phyloP scores from a whole-genome alignment of 2,329 filamentous ascomycete species.

The Cadophora sp. region DNA sequence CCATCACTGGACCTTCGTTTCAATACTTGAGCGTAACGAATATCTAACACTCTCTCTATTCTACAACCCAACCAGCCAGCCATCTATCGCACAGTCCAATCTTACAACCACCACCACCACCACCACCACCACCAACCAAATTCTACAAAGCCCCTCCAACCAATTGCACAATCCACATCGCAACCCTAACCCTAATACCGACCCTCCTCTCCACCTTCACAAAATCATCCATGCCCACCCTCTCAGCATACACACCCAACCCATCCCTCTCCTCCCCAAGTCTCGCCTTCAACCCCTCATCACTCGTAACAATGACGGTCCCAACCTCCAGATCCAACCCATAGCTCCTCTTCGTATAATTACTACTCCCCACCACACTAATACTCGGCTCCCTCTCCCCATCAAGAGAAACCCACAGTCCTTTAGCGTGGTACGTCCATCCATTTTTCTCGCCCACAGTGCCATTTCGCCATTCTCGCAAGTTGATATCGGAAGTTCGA shows the following conservation, averaged over 20 bases:
- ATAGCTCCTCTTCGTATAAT: slow-evolving; percentile 95
- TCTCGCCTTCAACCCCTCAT: slow-evolving; percentile 72
- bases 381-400: slow-evolving; percentile 72
- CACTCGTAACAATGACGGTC: slow-evolving; percentile 81
- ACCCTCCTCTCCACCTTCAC: slow-evolving; percentile 83
- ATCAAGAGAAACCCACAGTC: slow-evolving; percentile 84
- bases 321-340: slow-evolving; percentile 91
- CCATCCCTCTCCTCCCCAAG: slow-evolving; percentile 82
- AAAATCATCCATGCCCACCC: slow-evolving; percentile 79
- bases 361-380: slow-evolving; percentile 87
- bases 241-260: slow-evolving; percentile 76
- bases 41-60: neutral
- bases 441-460: slow-evolving; percentile 80
- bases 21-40: neutral
- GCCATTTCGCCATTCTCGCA: slow-evolving; percentile 89
- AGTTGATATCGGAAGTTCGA: slow-evolving; percentile 64
- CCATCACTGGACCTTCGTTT: neutral
- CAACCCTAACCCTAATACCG: slow-evolving; percentile 80
- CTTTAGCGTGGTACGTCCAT: slow-evolving; percentile 99
- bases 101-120: neutral
- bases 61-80: neutral
- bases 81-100: slow-evolving; percentile 7
- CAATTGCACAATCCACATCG: slow-evolving; percentile 91
- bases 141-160: slow-evolving; percentile 83
- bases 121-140: too few species aligned